Base-by-base conservation (phyloP, 1,139 yeast genomes). In the Kodamaea derodonti region DNA sequence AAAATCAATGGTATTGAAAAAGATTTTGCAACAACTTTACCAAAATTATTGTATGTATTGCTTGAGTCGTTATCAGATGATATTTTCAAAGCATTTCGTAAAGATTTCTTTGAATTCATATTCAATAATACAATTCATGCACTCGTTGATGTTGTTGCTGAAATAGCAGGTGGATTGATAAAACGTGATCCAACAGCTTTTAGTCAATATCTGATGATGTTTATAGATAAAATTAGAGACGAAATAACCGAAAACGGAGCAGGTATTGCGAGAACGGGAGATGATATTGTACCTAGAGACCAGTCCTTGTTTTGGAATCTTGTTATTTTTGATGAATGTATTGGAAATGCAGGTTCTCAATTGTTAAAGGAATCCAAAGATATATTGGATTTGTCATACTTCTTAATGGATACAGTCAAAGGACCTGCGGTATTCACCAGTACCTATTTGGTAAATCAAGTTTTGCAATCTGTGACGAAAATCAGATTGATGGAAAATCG, bases 191-290 rank as follows among this genome's bases (percentile, higher is more conserved):
- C 82, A 2, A 50, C 51, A 24, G 48, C 54, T 6, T 75, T 81
- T 42, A 63, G 69, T 2, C 56, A 57, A 27, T 59, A 77, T 27
- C 69, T 75, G 32, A 61, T 65, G 1, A 51, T 68, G 17, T 58
- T 84, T 18, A 63, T 72, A 33, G 68, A 67, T 2, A 72, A 72
- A 39, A 80, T 90, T 24, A 66, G 68, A 32, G 78, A 75, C 20
- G 96, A 92, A 51, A 69, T 92, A 15, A 68, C 67, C n/a, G 90
- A 83, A 47, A 85, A 90, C 45, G 85, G 81, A 8, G 97, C 97
- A 0, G 97, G 97, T 2, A 64, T 76, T 1, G 65, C 81, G 0
- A 73, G 96, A 51, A 76, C 80, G 14, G 82, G 84, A 1, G 69
- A 75, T 3, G 88, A 82, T 30, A 69, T 84, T 22, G 69, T 80